These are phyloP conservation scores for Cyphellophora europaea DNA, from an alignment of 2,329 filamentous ascomycete species.

Conservation along the genomic window DNA sequence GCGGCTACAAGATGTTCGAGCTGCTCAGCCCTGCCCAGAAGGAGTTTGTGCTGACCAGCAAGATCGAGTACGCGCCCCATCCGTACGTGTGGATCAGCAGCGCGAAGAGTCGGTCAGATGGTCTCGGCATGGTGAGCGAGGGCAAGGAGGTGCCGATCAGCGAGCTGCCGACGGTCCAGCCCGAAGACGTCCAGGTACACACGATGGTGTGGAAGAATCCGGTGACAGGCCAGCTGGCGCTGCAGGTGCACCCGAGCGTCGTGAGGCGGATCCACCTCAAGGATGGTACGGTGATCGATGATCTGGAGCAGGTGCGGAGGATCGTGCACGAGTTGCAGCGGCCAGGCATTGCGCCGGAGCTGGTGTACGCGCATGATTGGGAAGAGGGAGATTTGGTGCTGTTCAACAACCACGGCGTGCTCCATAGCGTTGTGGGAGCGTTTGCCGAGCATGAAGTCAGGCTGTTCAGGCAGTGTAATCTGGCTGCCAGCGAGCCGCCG, in stretches of 20 bases:
- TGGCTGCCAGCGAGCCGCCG: conserved; percentile 55
- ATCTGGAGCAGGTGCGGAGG: conserved; percentile 56
- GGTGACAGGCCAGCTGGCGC: conserved; percentile 55
- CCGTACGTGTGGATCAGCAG: conserved; percentile 75
- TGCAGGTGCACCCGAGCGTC: conserved; percentile 67
- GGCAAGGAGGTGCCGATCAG: conserved; percentile 49
- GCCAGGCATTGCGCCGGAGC: conserved; percentile 58
- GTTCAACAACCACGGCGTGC: conserved; percentile 67
- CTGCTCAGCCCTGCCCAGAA: conserved; percentile 56
- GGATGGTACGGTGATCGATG: conserved; percentile 60
- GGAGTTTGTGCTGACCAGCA: conserved; percentile 56
- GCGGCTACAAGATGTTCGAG: conserved; percentile 62
- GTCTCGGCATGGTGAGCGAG: conserved; percentile 62
- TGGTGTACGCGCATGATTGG: conserved; percentile 70
- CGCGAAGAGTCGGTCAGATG: conserved; percentile 57
- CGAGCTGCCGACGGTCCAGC: conserved; percentile 57
- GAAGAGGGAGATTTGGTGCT: conserved; percentile 65
- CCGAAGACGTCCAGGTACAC: conserved; percentile 56
- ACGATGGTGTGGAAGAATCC: conserved; percentile 75
- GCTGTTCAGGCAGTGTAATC: conserved; percentile 69
- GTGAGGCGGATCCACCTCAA: conserved; percentile 58
- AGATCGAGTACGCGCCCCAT: conserved; percentile 67
- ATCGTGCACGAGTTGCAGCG: conserved; percentile 64
- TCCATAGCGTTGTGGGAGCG: conserved; percentile 67
- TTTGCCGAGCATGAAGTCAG: conserved; percentile 66